Evolutionary conservation across 208 protist species (phyloP).

Genomic region (Herpetomonas samuelpessoai): DNA sequence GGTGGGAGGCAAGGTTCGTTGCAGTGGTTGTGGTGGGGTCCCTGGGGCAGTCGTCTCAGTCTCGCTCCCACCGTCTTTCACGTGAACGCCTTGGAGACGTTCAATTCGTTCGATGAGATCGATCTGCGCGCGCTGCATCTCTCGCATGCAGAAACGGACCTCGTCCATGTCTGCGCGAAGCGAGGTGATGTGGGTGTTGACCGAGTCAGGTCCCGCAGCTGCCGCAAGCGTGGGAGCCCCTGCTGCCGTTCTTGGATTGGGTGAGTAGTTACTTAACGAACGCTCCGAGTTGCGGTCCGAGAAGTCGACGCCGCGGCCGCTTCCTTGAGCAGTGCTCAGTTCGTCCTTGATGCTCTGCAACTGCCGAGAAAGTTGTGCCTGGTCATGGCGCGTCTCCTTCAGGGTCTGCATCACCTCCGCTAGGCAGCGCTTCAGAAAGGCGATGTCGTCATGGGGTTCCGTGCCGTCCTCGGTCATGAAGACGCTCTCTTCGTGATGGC

Average conservation of each 20-base stretch:
- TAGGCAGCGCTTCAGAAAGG: slow-evolving; percentile 21
- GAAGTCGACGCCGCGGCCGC: not conserved
- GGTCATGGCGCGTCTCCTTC: slow-evolving; percentile 3
- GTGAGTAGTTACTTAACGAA: not conserved
- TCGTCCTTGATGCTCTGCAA: slow-evolving; percentile 4
- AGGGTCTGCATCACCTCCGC: slow-evolving; percentile 28
- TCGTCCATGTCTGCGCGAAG: not conserved
- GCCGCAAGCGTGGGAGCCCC: not conserved
- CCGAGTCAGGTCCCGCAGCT: not conserved
- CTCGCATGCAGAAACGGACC: not conserved
- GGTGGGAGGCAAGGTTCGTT: too few relatives aligned
- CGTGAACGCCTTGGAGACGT: not conserved
- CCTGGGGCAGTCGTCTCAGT: not conserved
- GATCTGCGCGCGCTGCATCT: slow-evolving; percentile 2
- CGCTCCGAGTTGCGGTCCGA: not conserved
- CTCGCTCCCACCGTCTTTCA: not conserved
- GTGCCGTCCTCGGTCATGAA: slow-evolving; percentile 8
- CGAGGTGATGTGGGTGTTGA: not conserved
- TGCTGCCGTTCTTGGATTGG: not conserved
- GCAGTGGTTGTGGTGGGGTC: not conserved
- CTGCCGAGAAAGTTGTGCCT: slow-evolving; percentile 2
- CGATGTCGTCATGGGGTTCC: slow-evolving; percentile 31
- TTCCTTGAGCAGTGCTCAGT: not conserved
- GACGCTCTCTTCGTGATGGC: slow-evolving; percentile 15
- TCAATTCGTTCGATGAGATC: not conserved